Evolutionary conservation across 2,329 filamentous ascomycete species (phyloP).

Genomic region (Pestalotiopsis sp.): DNA sequence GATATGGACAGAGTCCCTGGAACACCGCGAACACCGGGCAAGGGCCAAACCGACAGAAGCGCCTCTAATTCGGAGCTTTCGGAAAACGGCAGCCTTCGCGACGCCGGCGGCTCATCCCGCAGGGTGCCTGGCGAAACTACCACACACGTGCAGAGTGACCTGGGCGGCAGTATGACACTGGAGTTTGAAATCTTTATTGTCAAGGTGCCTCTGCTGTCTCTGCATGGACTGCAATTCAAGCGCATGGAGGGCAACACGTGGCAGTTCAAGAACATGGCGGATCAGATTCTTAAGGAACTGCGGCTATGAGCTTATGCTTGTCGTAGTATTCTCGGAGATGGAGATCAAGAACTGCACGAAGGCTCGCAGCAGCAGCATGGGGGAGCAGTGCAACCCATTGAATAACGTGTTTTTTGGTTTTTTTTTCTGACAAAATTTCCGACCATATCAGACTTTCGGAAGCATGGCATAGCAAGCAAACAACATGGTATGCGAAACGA

Average conservation of each 20-base stretch:
- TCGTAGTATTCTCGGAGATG: neutral
- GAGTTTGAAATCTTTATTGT: slow-evolving; percentile 97
- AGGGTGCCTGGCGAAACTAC: slow-evolving; percentile 81
- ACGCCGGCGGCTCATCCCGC: slow-evolving; percentile 52
- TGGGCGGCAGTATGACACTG: slow-evolving; percentile 80
- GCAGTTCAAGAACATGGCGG: slow-evolving; percentile 99
- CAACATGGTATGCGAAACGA: neutral
- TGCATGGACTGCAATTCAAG: slow-evolving; percentile 98
- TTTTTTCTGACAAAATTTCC: slow-evolving; percentile 11
- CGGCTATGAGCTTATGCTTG: slow-evolving; percentile 58
- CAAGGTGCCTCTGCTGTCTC: slow-evolving; percentile 88
- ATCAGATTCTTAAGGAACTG: slow-evolving; percentile 87
- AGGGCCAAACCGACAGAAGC: slow-evolving; percentile 61
- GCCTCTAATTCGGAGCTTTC: slow-evolving; percentile 88
- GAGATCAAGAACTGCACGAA: neutral
- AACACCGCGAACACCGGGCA: slow-evolving; percentile 48
- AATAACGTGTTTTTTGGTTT: neutral
- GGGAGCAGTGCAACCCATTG: neutral
- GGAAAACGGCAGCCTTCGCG: slow-evolving; percentile 67
- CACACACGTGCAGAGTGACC: slow-evolving; percentile 87
- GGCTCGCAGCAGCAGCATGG: neutral
- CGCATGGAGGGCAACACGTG: slow-evolving; percentile 93
- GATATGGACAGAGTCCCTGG: slow-evolving; percentile 57
- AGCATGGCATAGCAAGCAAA: slow-evolving; percentile 12
- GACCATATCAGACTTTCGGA: neutral